Evolutionary conservation across 2,329 filamentous ascomycete species (phyloP).

Genomic region (Ramichloridium luteum): DNA sequence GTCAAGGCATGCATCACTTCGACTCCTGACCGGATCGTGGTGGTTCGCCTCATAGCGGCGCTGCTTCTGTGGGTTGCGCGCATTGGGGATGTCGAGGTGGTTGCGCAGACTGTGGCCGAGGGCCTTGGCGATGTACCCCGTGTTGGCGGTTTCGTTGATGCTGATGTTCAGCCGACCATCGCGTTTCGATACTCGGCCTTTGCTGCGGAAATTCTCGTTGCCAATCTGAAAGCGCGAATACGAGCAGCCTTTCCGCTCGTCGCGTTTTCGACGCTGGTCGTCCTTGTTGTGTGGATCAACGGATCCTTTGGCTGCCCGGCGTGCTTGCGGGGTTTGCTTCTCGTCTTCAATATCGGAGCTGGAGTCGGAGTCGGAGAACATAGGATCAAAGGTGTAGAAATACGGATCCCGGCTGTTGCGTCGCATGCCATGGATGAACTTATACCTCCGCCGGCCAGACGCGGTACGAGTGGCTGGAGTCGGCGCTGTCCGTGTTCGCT

Average conservation of each 20-base stretch:
- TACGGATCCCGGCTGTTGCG: constrained; percentile 12
- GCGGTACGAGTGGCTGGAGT: constrained; percentile 7
- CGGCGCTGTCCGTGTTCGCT: constrained; percentile 12
- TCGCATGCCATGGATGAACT: constrained; percentile 14
- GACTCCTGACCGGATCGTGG: constrained; percentile 4
- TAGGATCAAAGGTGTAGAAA: constrained; percentile 19
- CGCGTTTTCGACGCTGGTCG: constrained; percentile 7
- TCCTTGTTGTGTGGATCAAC: constrained; percentile 6
- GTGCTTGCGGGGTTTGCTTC: constrained; percentile 3
- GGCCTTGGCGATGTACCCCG: constrained; percentile 61
- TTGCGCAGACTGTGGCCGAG: constrained; percentile 52
- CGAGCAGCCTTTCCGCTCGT: constrained; percentile 11
- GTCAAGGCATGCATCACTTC: constrained; percentile 6
- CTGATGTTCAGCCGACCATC: constrained; percentile 63
- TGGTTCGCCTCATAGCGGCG: constrained; percentile 17
- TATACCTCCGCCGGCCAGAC: constrained; percentile 11
- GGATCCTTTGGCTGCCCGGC: constrained; percentile 8
- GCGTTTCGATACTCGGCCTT: constrained; percentile 50
- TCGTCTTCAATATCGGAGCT: constrained; percentile 10
- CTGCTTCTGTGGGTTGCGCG: constrained; percentile 20
- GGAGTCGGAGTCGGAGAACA: constrained; percentile 17
- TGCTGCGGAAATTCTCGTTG: constrained; percentile 53
- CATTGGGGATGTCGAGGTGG: constrained; percentile 31
- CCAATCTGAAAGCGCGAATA: constrained; percentile 48
- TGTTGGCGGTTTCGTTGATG: constrained; percentile 56